Conservation (phyloP, 73 alveolate genomes). For the Tetrahymena elliotti region DNA sequence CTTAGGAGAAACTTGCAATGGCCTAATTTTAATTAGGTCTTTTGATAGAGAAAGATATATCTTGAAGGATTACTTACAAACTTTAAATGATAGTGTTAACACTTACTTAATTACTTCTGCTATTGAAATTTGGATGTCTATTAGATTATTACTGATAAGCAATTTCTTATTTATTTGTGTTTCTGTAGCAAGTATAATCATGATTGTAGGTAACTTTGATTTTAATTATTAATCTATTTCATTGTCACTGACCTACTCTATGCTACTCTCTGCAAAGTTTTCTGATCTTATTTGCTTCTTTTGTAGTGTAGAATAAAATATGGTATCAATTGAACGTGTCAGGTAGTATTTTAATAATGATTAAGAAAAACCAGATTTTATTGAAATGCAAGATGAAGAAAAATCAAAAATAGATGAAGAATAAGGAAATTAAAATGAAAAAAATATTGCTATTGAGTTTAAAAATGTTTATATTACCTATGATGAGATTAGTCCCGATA, state of each 20-base stretch:
- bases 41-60: background rate
- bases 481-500: too few species aligned
- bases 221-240: conserved; percentile 19
- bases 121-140: conserved; percentile 8
- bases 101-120: background rate
- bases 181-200: conserved; percentile 1
- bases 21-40: conserved; percentile 8
- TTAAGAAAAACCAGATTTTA: conserved; percentile 2
- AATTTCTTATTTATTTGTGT: conserved; percentile 12
- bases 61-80: background rate
- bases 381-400: too few species aligned
- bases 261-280: conserved; percentile 1
- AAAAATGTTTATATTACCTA: conserved; percentile 54
- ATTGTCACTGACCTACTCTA: conserved; percentile 23
- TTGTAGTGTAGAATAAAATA: conserved; percentile 3
- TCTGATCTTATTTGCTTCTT: conserved; percentile 14
- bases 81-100: conserved; percentile 1
- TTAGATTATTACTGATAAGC: conserved; percentile 24
- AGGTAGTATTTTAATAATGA: conserved; percentile 9
- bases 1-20: conserved; percentile 11
- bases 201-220: background rate
- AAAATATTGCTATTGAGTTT: conserved; percentile 38
- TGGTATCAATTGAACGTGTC: conserved; percentile 21
- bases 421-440: background rate
- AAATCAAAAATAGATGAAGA: too few species aligned